Evolutionary conservation across 2,329 filamentous ascomycete genomes (phyloP).

Genomic region (Lecanicillium sp.): DNA sequence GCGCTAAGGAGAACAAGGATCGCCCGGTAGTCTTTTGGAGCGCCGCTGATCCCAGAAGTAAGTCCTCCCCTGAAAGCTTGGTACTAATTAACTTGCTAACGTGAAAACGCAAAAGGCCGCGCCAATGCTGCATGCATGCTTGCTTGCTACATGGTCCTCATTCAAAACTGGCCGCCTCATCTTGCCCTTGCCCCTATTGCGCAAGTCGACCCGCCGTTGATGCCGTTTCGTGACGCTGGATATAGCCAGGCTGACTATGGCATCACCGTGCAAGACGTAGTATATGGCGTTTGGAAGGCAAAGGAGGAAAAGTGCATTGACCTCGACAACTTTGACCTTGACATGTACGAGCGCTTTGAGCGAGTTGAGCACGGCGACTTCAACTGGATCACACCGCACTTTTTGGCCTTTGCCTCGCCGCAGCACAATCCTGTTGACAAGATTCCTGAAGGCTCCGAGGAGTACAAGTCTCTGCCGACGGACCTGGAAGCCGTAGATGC

Average conservation of each 20-base stretch:
- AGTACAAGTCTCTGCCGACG: slow-evolving; percentile 66
- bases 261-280: slow-evolving; percentile 91
- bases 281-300: slow-evolving; percentile 97
- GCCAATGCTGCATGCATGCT: slow-evolving; percentile 92
- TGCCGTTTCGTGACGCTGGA: slow-evolving; percentile 97
- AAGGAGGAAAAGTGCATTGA: slow-evolving; percentile 92
- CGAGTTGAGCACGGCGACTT: slow-evolving; percentile 97
- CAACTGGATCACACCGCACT: slow-evolving; percentile 96
- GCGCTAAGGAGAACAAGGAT: slow-evolving; percentile 82
- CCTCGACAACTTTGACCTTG: slow-evolving; percentile 87
- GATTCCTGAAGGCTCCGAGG: slow-evolving; percentile 63
- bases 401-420: slow-evolving; percentile 93
- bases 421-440: slow-evolving; percentile 71
- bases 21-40: slow-evolving; percentile 95
- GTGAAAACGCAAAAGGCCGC: slow-evolving; percentile 49
- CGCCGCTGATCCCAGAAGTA: slow-evolving; percentile 81
- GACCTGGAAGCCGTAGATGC: slow-evolving; percentile 64
- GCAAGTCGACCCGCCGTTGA: slow-evolving; percentile 92
- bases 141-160: slow-evolving; percentile 97
- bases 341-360: slow-evolving; percentile 95
- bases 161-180: slow-evolving; percentile 96
- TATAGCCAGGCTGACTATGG: slow-evolving; percentile 98
- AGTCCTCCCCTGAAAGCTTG: slow-evolving; percentile 24
- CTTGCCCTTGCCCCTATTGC: slow-evolving; percentile 90
- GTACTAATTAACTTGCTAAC: not conserved